Evolutionary conservation across 1,284 basidiomycete genomes (phyloP).

Genomic region (Cryptococcus sp.): DNA sequence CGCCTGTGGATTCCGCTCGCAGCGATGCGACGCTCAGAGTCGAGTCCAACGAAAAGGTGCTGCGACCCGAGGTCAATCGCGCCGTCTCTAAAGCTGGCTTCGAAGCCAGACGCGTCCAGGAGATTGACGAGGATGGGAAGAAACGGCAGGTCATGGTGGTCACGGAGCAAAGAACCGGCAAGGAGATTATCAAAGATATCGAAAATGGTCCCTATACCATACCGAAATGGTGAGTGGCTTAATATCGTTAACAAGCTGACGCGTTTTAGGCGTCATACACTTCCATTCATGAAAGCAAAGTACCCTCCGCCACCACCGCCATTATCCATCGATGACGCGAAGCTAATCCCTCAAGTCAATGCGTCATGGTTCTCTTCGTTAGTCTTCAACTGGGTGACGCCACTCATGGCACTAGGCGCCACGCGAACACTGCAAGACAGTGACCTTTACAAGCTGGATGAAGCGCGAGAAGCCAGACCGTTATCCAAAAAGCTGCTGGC

Average conservation of each 20-base stretch:
- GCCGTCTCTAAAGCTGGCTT: constrained; percentile 2
- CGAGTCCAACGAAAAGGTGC: too few species aligned
- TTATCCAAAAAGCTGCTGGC: constrained; percentile 66
- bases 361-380: constrained; percentile 60
- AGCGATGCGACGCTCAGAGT: too few species aligned
- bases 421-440: constrained; percentile 74
- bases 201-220: constrained; percentile 42
- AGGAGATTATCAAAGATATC: constrained; percentile 41
- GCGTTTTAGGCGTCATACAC: constrained; percentile 43
- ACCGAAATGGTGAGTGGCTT: constrained; percentile 44
- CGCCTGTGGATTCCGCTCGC: too few species aligned
- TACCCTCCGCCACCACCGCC: constrained; percentile 57
- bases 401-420: constrained; percentile 61
- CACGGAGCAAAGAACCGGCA: constrained; percentile 42
- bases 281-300: constrained; percentile 50
- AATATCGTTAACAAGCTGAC: not conserved
- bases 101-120: constrained; percentile 26
- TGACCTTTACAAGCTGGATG: constrained; percentile 80
- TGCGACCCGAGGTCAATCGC: too few species aligned
- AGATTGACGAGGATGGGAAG: constrained; percentile 29
- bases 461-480: constrained; percentile 58
- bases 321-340: constrained; percentile 61
- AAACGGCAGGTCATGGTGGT: constrained; percentile 46
- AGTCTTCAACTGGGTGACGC: constrained; percentile 72
- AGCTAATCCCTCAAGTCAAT: constrained; percentile 58